phyloP scores from a whole-genome alignment of 1,284 basidiomycete species.

The Polyporus tsugae region DNA sequence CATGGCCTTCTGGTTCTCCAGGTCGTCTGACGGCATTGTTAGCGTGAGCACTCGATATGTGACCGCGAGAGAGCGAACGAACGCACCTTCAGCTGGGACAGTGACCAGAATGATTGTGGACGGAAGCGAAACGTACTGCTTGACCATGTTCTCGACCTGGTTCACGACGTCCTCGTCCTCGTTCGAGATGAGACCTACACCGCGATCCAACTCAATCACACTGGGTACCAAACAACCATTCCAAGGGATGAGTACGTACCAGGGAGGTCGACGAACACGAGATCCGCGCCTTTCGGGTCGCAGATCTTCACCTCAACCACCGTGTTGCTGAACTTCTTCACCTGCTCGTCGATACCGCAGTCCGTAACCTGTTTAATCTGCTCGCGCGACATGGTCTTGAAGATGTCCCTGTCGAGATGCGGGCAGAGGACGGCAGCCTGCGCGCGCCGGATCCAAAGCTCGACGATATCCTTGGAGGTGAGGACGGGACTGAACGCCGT shows the following conservation, averaged over 20 bases:
- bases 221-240: neutral
- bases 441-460: conserved; percentile 41
- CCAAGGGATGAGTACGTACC: conserved; percentile 38
- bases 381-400: conserved; percentile 30
- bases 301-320: conserved; percentile 41
- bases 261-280: conserved; percentile 64
- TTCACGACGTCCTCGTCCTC: conserved; percentile 49
- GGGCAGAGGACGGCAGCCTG: conserved; percentile 43
- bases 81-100: conserved; percentile 63
- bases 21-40: conserved; percentile 54
- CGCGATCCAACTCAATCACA: conserved; percentile 49
- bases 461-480: conserved; percentile 35
- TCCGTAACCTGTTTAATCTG: conserved; percentile 29
- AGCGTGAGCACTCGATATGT: neutral
- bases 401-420: conserved; percentile 16
- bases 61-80: neutral
- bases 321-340: conserved; percentile 38
- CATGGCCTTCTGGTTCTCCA: conserved; percentile 65
- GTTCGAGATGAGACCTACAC: conserved; percentile 61
- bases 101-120: conserved; percentile 65
- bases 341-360: conserved; percentile 12
- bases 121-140: conserved; percentile 47
- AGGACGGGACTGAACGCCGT: conserved; percentile 36
- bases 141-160: conserved; percentile 52
- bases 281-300: conserved; percentile 51